Evolutionary conservation across 805 yeast species (phyloP).

Genomic region (Sugiyamaella boreocaroliniensis): DNA sequence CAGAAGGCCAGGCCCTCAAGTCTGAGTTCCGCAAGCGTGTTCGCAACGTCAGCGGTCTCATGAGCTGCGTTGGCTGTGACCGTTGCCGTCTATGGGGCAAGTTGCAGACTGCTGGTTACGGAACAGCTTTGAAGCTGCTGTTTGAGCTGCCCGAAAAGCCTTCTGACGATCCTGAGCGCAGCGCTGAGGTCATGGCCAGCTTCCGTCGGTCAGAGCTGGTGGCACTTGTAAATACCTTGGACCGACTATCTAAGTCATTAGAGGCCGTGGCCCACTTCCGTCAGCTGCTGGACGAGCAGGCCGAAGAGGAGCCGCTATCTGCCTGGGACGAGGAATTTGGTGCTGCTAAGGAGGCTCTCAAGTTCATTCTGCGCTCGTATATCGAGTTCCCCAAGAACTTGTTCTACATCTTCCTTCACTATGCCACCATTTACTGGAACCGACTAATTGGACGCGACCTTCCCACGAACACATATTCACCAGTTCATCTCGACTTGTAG

Average conservation of each 20-base stretch:
- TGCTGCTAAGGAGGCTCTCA: constrained; percentile 53
- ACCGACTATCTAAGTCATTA: constrained; percentile 80
- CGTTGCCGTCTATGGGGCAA: constrained; percentile 98
- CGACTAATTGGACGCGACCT: constrained; percentile 55
- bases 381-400: constrained; percentile 59
- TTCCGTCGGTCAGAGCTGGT: constrained; percentile 78
- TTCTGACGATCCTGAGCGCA: constrained; percentile 36
- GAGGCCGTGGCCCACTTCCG: constrained; percentile 64
- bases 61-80: constrained; percentile 99
- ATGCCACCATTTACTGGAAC: constrained; percentile 61
- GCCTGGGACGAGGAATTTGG: constrained; percentile 43
- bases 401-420: constrained; percentile 43
- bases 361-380: constrained; percentile 62
- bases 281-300: constrained; percentile 16
- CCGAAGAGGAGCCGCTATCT: not conserved
- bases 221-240: constrained; percentile 87
- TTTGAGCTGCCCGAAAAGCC: constrained; percentile 65
- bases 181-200: constrained; percentile 45
- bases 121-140: constrained; percentile 85
- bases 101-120: constrained; percentile 94
- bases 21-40: constrained; percentile 82
- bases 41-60: constrained; percentile 80
- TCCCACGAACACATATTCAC: constrained; percentile 4
- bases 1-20: constrained; percentile 48
- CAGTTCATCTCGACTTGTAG: constrained; percentile 6